Conservation (phyloP, 768 basidiomycete species). For the Lactarius evosmus region DNA sequence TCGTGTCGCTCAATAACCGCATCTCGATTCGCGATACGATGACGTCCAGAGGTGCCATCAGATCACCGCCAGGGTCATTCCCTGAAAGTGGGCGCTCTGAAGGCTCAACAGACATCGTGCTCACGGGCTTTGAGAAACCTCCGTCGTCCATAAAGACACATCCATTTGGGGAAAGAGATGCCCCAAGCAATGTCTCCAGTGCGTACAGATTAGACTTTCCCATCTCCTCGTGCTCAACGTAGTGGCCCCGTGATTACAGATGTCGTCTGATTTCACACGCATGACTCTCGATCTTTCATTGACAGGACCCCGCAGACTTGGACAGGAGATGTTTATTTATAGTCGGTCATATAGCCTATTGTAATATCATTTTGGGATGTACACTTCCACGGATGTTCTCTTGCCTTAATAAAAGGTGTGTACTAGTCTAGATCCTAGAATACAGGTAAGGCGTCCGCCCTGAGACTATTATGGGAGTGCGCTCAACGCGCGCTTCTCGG, state of each 20-base stretch:
- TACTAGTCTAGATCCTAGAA: not conserved
- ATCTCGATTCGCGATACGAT: constrained; percentile 11
- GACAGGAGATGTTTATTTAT: not conserved
- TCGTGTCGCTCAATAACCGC: constrained; percentile 31
- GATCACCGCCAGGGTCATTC: not conserved
- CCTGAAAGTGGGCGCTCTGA: constrained; percentile 8
- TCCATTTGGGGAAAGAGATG: not conserved
- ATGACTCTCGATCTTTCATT: not conserved
- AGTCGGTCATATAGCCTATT: too few species aligned
- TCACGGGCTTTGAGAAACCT: not conserved
- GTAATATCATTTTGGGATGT: not conserved
- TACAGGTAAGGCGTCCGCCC: not conserved
- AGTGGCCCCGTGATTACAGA: not conserved
- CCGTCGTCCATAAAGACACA: not conserved
- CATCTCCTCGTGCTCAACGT: not conserved
- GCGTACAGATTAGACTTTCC: not conserved
- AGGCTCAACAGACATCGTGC: not conserved
- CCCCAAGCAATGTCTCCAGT: not conserved
- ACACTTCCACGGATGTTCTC: not conserved
- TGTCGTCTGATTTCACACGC: not conserved
- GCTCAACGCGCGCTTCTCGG: constrained; percentile 16
- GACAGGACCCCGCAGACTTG: not conserved
- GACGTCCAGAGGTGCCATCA: not conserved
- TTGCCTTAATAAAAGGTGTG: not conserved
- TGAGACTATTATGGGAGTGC: constrained; percentile 10